A percentile compares a stretch with the other conserved stretches of the same genome.
Evolutionary conservation across 2,329 filamentous ascomycete genomes (phyloP).

Genomic region (Aspergillus flavus): DNA sequence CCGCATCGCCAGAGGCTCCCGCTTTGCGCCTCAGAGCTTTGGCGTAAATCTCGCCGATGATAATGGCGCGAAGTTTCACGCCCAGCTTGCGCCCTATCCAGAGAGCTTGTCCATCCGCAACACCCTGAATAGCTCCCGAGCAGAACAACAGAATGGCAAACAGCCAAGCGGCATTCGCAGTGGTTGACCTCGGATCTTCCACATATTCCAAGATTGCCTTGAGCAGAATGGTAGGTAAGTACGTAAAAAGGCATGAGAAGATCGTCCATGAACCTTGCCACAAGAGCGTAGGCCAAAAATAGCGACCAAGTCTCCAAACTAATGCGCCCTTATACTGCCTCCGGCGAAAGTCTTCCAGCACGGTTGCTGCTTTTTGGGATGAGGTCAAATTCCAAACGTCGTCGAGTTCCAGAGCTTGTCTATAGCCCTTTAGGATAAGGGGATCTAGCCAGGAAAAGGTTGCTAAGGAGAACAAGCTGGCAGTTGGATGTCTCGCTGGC

Average conservation of each 20-base stretch:
- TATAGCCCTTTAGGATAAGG: conserved; percentile 87
- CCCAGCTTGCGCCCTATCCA: conserved; percentile 95
- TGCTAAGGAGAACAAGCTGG: conserved; percentile 83
- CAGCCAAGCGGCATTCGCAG: conserved; percentile 89
- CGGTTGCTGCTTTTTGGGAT: conserved; percentile 80
- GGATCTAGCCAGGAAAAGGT: conserved; percentile 91
- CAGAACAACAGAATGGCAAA: conserved; percentile 89
- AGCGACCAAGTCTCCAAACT: conserved; percentile 77
- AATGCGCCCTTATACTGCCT: conserved; percentile 79
- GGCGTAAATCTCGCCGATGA: conserved; percentile 95
- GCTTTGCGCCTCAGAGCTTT: conserved; percentile 93
- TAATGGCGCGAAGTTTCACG: conserved; percentile 88
- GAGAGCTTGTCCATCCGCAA: conserved; percentile 81
- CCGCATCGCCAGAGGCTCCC: conserved; percentile 73
- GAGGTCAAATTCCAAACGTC: conserved; percentile 91
- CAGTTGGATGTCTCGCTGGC: conserved; percentile 82
- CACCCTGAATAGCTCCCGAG: conserved; percentile 77
- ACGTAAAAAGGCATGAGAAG: conserved; percentile 79
- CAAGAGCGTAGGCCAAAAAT: conserved; percentile 77
- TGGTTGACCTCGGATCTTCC: conserved; percentile 75
- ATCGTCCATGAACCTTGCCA: conserved; percentile 80
- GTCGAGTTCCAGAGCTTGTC: conserved; percentile 75
- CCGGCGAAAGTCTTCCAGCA: conserved; percentile 82
- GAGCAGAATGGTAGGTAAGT: conserved; percentile 86
- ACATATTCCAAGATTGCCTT: conserved; percentile 92